Base-by-base conservation (phyloP, 805 yeast genomes). In the Saccharomyces eubayanus region DNA sequence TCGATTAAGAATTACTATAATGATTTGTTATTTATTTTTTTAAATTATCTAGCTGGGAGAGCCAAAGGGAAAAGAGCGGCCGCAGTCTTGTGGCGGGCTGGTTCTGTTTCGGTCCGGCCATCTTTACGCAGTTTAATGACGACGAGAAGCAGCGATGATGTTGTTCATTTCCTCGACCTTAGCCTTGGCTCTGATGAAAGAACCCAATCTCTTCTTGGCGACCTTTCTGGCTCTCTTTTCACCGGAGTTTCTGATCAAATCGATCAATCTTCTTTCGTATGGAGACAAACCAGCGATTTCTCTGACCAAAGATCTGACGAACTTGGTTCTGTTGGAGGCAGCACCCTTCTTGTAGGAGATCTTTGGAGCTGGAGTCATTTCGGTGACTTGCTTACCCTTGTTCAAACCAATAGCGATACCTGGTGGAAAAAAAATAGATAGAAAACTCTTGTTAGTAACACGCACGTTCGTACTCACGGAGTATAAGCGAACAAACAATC, bases 161-260 rank as follows among this genome's bases (percentile, higher is more conserved):
- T 81, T 78, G 86, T 82, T 89, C 91, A 95, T 87, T 81, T 91
- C 97, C 82, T 94, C 99, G 76, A 94, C 96, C 91, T 94, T 94
- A 77, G 89, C 94, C 88, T 89, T 89, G 73, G 98, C 97, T 85
- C 99, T 95, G 83, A 84, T 85, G 87, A 92, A 96, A 72, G 99
- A 89, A 82, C 99, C 99, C 75, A 94, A 89, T 89, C 94, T 92
- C 96, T 89, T 94, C 94, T 94, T 94, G 68, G 98, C 97, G 75
- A 94, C 90, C 90, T 94, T 94, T 89, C 94, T 89, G 69, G 99
- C 99, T 84, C 98, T 94, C 96, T 94, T 94, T 83, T 94, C 99
- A 85, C 97, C 96, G 77, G 97, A 91, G 83, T 95, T 94, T 86
- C 99, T 94, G 87, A 94, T 84, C 81, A 94, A 85, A 83, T 94